Evolutionary conservation across 2,329 filamentous ascomycete genomes (phyloP), one percentile per base, ranked within the genome.

Genomic region (Dendrostoma leiphaemia): DNA sequence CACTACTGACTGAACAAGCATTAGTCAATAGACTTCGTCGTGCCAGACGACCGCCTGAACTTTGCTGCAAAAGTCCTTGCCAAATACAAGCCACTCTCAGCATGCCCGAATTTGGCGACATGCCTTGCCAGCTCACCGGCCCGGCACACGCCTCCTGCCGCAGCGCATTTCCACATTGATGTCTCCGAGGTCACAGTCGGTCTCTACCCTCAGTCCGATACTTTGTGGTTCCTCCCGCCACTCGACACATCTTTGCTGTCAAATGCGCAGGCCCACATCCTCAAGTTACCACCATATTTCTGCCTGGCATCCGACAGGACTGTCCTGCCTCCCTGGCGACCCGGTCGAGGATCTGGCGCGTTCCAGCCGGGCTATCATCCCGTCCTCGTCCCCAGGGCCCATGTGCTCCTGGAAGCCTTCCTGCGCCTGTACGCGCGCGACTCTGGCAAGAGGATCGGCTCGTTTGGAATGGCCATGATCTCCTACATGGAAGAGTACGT

Each of bases 341-440:
- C 59, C 2, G 60, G 62, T 37, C 52, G 62, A 19, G 59, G 57
- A 13, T 38, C 50, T 17, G 60, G 59, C 24, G 40, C 58, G 19
- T 62, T 62, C 46, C 48, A 58, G 38, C 26, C 57, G 2, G 31
- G n/a, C 10, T 23, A 34, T 10, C 38, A 51, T 38, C 35, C 51
- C 7, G 55, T 65, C 9, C 34, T 65, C 31, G 61, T 59, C 8
- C 58, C 45, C 28, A 61, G 52, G 41, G 49, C 62, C 13, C 62
- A 65, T 49, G 44, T 64, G 8, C 51, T 66, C 4, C 23, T 65
- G 17, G 63, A 66, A 31, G 63, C 62, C 12, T 63, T 60, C 31
- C 44, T 66, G 45, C 61, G 62, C 5, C 24, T 64, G 13, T 62
- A 62, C 37, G 62, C 59, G 3, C 63, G 62, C 21, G 62, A 65